These are phyloP conservation scores for Ogataea pilisensis DNA, from an alignment of 805 yeast genomes.

Conservation along the genomic window DNA sequence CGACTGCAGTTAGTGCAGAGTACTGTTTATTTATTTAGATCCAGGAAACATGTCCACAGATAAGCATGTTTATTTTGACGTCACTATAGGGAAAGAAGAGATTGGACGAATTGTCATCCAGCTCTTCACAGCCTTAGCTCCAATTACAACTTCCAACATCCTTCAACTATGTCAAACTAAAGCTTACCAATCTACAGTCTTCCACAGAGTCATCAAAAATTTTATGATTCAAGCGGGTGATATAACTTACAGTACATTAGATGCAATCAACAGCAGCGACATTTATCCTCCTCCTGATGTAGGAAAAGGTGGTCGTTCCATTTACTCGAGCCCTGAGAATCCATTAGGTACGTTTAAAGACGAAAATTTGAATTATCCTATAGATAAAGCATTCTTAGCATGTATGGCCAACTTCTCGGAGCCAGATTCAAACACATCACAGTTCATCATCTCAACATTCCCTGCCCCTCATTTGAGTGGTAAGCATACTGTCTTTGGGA, in stretches of 20 bases:
- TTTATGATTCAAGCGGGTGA: constrained; percentile 74
- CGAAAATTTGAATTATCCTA: constrained; percentile 45
- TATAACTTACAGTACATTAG: constrained; percentile 33
- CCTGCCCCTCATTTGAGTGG: constrained; percentile 72
- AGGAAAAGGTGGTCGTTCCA: constrained; percentile 46
- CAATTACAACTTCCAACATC: constrained; percentile 52
- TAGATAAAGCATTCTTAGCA: constrained; percentile 46
- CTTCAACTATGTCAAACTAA: constrained; percentile 40
- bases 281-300: constrained; percentile 25
- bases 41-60: constrained; percentile 1
- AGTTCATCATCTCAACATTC: constrained; percentile 67
- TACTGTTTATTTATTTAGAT: no score
- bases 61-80: constrained; percentile 45
- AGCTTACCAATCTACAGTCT: constrained; percentile 40
- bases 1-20: no score
- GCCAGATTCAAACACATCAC: constrained; percentile 51
- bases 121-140: constrained; percentile 47
- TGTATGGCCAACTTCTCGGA: constrained; percentile 64
- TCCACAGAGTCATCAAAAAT: constrained; percentile 63
- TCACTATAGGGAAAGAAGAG: constrained; percentile 37
- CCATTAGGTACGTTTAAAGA: constrained; percentile 43
- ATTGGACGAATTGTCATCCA: constrained; percentile 63
- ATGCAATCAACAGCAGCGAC: constrained; percentile 11
- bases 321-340: constrained; percentile 28
- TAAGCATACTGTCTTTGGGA: constrained; percentile 76